A percentile compares a stretch with the other conserved stretches of the same genome.
These are phyloP conservation scores for Xerocomus brunneocitrinus DNA, from an alignment of 768 basidiomycete genomes.

Conservation along the genomic window DNA sequence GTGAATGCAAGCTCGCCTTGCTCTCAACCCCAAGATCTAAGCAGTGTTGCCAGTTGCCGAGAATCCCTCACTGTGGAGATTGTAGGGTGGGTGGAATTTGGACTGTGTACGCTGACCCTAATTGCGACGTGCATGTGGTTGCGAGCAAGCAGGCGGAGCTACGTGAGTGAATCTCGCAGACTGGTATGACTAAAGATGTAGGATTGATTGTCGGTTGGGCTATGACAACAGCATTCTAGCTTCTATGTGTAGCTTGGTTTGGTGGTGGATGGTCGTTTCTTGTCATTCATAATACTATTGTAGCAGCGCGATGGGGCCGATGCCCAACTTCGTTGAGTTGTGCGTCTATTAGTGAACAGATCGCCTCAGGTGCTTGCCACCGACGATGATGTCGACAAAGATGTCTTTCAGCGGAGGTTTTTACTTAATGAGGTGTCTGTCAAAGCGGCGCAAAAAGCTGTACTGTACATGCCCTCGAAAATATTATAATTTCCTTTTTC, in stretches of 20 bases:
- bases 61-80: slow-evolving; percentile 71
- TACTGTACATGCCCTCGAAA: too few relatives aligned
- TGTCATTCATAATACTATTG: background rate
- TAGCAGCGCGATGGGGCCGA: background rate
- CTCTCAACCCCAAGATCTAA: slow-evolving; percentile 19
- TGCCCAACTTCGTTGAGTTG: background rate
- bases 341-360: too few relatives aligned
- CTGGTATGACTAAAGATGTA: slow-evolving; percentile 32
- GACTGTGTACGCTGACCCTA: slow-evolving; percentile 53
- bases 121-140: slow-evolving; percentile 53
- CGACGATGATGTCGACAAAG: too few relatives aligned
- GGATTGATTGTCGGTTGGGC: slow-evolving; percentile 18
- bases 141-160: slow-evolving; percentile 35
- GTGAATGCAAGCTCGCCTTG: slow-evolving; percentile 23
- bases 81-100: slow-evolving; percentile 73
- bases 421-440: too few relatives aligned
- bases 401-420: too few relatives aligned
- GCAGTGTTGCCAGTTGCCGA: slow-evolving; percentile 48
- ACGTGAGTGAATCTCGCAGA: slow-evolving; percentile 41
- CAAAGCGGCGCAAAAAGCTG: too few relatives aligned
- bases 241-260: slow-evolving; percentile 26
- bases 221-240: slow-evolving; percentile 29
- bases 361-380: too few relatives aligned
- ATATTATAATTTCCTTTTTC: background rate
- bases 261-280: background rate